Evolutionary conservation across 345 rosid genomes (phyloP), one percentile per base, ranked within the genome.

Genomic region (Gossypium anomalum): DNA sequence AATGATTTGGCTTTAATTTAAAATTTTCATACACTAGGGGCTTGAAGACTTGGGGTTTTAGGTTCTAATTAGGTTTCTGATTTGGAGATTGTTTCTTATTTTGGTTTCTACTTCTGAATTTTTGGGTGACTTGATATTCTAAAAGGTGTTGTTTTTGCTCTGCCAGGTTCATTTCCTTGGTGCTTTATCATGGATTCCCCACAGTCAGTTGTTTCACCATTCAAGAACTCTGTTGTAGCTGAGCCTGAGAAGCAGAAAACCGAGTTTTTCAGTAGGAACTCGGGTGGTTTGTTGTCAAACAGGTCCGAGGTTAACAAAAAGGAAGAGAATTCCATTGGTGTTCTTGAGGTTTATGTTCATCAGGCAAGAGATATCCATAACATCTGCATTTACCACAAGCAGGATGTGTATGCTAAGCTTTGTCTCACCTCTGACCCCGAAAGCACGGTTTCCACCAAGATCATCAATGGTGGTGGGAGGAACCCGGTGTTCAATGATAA

Each of bases 341-440:
- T 79, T 29, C 93, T 95, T 45, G 89, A 89, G 75, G 93, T 93
- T 71, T 86, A 75, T 82, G 75, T 95, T 23, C 97, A 93, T 79
- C 93, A 90, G 81, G 99, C 99, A 17, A 86, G 99, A 82, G 99
- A 95, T 78, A 93, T 95, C 75, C 99, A 95, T 1, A 95, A 95
- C 89, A 88, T 95, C 78, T 95, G 99, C 89, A 95, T 95, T 83
- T 95, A 95, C 89, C 99, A 95, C 82, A 95, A 95, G 86, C 99
- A 95, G 83, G 99, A 95, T 79, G 99, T 95, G 74, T 95, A 95
- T 82, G 98, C 98, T 62, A 95, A 90, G 92, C 83, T 93, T 81
- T 91, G 96, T 76, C 84, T 95, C 65, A 93, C 97, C 27, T 86
- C 87, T 77, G 90, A 93, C 75, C 99, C 98, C n/a, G 93, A 91